Evolutionary conservation across 1,139 yeast genomes (phyloP), one percentile per base, ranked within the genome.

Genomic region (Eremothecium coryli): DNA sequence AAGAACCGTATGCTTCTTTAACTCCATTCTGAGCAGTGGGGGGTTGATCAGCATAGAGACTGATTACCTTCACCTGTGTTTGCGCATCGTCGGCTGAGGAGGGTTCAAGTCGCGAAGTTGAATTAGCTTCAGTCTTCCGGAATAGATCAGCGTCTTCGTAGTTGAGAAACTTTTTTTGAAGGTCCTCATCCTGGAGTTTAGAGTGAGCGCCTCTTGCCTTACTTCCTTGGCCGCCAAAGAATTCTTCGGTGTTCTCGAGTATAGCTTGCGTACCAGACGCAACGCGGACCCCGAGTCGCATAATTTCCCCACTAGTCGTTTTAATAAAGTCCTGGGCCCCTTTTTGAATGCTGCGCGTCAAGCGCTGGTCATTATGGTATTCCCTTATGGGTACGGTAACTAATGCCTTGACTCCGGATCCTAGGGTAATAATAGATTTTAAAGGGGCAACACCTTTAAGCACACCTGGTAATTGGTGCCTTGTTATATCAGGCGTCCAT

Each of bases 201-300:
- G 35, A 20, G 9, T 29, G 35, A 20, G 35, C 23, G 5, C 31
- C 24, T 26, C 56, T 39, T 4, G 51, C 52, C 8, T 35, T 36
- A 2, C 45, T 22, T 4, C 56, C 57, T 21, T 41, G 38, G 2
- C 58, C 58, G n/a, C 59, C 58, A 12, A 54, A 40, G 21, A 48
- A 29, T 27, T 46, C 80, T 52, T 88, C 97, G 0, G 93, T 80
- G 39, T 72, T 75, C 46, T 86, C 96, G 33, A 88, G 61, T 7
- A 84, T 58, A 0, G 77, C 76, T 52, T 86, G 96, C 0, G 96
- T 84, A 0, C 96, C 96, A 4, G 88, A 80, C 1, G 94, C 93
- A 23, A 88, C 54, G 48, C 81, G 84, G 0, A 82, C 93, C 0
- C 96, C 95, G 34, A 90, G 63, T 47, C 79, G 78, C 28, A 88